A percentile compares a stretch with the other conserved stretches of the same genome.
phyloP scores from a whole-genome alignment of 257 asterid species.

The Solanum sparsipilum region DNA sequence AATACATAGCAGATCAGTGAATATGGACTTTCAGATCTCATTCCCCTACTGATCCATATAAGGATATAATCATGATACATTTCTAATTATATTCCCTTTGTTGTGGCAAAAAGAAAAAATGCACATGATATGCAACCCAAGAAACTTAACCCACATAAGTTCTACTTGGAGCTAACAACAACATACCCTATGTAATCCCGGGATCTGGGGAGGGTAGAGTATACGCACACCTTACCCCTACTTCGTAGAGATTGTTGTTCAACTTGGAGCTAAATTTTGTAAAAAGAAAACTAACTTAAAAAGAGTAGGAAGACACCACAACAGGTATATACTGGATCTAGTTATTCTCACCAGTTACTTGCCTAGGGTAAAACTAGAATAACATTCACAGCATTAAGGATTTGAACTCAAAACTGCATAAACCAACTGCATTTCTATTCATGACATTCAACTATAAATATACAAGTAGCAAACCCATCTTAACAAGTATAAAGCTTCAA shows the following conservation, averaged over 20 bases:
- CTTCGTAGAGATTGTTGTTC: neutral
- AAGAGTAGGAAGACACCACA: neutral
- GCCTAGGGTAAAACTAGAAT: neutral
- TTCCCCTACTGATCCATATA: neutral
- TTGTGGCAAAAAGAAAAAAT: neutral
- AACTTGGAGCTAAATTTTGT: neutral
- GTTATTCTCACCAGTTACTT: neutral
- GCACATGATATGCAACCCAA: neutral
- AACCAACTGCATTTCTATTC: neutral
- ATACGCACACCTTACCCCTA: neutral
- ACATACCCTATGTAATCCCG: neutral
- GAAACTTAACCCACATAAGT: neutral
- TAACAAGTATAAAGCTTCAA: slow-evolving; percentile 2
- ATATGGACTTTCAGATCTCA: neutral
- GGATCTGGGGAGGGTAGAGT: neutral
- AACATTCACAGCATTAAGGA: neutral
- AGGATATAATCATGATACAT: neutral
- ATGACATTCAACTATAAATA: neutral
- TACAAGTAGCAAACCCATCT: neutral
- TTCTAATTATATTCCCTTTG: neutral
- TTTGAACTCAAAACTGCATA: neutral
- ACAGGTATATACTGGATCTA: neutral
- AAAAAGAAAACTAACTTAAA: neutral
- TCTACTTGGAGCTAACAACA: neutral
- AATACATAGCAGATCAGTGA: neutral